Percentiles rank a stretch among this genome's conserved stretches.
phyloP scores from a whole-genome alignment of 2,329 filamentous ascomycete species.

The Colletotrichum sp. region DNA sequence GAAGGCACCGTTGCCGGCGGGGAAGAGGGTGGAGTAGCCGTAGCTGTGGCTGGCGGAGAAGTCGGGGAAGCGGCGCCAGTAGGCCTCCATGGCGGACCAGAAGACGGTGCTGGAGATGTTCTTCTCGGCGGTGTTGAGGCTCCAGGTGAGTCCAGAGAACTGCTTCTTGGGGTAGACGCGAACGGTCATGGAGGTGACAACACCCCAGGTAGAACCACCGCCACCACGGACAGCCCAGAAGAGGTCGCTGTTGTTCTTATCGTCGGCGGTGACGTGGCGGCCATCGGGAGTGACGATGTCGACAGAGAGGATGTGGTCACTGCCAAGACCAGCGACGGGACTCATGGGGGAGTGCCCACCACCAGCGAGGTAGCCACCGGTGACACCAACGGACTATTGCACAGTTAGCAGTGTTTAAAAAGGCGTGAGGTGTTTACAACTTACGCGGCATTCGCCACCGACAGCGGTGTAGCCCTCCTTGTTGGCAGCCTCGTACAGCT shows the following conservation, averaged over 20 bases:
- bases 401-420: background rate
- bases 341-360: conserved; percentile 56
- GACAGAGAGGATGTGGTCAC: conserved; percentile 56
- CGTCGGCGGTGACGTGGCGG: conserved; percentile 42
- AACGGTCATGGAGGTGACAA: conserved; percentile 43
- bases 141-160: conserved; percentile 36
- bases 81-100: conserved; percentile 35
- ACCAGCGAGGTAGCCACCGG: conserved; percentile 34
- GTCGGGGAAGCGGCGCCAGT: conserved; percentile 34
- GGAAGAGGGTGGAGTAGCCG: conserved; percentile 26
- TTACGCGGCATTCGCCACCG: conserved; percentile 54
- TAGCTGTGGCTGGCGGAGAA: conserved; percentile 32
- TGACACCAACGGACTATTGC: conserved; percentile 27
- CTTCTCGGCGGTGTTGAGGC: conserved; percentile 30
- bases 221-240: conserved; percentile 56
- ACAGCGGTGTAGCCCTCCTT: conserved; percentile 52
- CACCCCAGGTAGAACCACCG: conserved; percentile 48
- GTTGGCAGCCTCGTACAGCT: conserved; percentile 56
- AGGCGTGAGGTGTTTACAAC: no score
- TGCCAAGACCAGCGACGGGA: conserved; percentile 43
- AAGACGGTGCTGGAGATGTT: conserved; percentile 30
- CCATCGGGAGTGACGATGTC: conserved; percentile 53
- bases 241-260: conserved; percentile 47
- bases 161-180: conserved; percentile 36
- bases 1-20: conserved; percentile 25